Evolutionary conservation across 2,329 filamentous ascomycete genomes (phyloP).

Genomic region (Endoconidiophora laricicola): DNA sequence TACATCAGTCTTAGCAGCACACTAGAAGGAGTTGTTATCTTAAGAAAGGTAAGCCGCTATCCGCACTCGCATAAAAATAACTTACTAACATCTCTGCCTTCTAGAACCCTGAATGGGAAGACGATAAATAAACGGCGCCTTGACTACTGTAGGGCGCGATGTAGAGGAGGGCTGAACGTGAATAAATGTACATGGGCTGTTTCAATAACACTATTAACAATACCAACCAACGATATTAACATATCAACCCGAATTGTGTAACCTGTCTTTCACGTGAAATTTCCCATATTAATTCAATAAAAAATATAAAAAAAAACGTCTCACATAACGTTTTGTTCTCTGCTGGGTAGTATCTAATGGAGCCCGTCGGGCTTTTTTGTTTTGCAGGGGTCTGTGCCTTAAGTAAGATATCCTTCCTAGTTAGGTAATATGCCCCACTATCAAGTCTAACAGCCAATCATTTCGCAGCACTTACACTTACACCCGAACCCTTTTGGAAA

Average conservation of each 20-base stretch:
- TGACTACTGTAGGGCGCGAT: background rate
- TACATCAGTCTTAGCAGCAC: constrained; percentile 85
- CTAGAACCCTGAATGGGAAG: constrained; percentile 11
- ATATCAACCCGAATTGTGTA: no score
- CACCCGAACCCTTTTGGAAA: constrained; percentile 11
- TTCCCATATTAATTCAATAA: no score
- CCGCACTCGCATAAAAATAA: background rate
- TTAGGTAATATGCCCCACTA: background rate
- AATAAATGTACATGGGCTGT: constrained; percentile 5
- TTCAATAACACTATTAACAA: constrained; percentile 9
- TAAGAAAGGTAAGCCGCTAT: constrained; percentile 64
- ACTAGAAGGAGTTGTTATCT: constrained; percentile 84
- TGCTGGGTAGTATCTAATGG: no score
- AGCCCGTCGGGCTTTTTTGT: background rate
- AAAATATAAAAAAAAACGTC: background rate
- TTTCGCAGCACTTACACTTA: constrained; percentile 8
- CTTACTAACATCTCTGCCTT: background rate
- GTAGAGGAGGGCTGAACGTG: background rate
- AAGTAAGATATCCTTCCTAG: background rate
- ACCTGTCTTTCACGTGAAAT: no score
- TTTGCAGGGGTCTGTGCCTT: background rate
- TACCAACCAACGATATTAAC: constrained; percentile 6
- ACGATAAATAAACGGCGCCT: constrained; percentile 7
- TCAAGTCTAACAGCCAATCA: constrained; percentile 1
- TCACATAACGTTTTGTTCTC: background rate